Evolutionary conservation across 768 basidiomycete species (phyloP).

Genomic region (Aureoboletus auriporus): DNA sequence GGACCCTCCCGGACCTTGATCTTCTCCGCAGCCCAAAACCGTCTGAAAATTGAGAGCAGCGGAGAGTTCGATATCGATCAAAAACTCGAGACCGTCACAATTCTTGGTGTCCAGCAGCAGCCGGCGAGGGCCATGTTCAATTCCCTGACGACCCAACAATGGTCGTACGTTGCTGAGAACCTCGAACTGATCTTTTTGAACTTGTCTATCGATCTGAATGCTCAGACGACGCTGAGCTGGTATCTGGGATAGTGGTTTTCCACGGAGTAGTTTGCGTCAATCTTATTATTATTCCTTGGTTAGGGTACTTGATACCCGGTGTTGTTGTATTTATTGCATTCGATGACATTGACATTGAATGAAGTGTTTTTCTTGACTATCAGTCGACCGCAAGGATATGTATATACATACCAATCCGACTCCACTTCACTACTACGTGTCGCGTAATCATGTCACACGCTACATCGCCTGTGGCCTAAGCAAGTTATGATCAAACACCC

Average conservation of each 20-base stretch:
- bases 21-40: not conserved
- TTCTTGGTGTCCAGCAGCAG: conserved; percentile 49
- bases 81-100: conserved; percentile 46
- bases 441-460: too few relatives aligned
- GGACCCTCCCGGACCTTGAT: not conserved
- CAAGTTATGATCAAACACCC: too few relatives aligned
- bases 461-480: too few relatives aligned
- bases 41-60: conserved; percentile 36
- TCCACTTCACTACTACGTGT: too few relatives aligned
- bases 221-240: conserved; percentile 12
- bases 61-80: conserved; percentile 34
- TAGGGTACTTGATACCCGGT: too few relatives aligned
- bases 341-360: too few relatives aligned
- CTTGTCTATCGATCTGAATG: conserved; percentile 34
- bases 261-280: too few relatives aligned
- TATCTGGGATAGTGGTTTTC: not conserved
- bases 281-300: too few relatives aligned
- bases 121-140: conserved; percentile 38
- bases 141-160: conserved; percentile 20
- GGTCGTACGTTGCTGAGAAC: conserved; percentile 37
- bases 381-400: too few relatives aligned
- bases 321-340: too few relatives aligned
- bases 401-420: too few relatives aligned
- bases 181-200: conserved; percentile 40
- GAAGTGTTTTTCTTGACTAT: too few relatives aligned